Percentiles rank a stretch among this genome's conserved stretches.
phyloP scores from a whole-genome alignment of 805 yeast species.

The Kregervanrija pseudodelftensis region DNA sequence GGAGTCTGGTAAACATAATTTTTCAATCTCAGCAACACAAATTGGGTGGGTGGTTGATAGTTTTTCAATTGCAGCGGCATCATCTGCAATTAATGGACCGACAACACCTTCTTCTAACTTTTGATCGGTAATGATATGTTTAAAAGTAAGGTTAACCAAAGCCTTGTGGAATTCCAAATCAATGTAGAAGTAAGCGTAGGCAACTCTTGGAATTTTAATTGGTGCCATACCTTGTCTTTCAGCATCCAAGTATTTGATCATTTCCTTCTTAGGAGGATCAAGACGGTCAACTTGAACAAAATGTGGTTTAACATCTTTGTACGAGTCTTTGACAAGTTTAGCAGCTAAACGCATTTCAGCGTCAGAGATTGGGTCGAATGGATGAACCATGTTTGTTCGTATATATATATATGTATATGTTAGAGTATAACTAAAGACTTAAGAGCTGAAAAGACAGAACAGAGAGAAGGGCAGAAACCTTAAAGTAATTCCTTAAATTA shows the following conservation, averaged over 20 bases:
- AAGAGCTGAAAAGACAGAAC: not conserved
- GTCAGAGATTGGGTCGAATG: constrained; percentile 38
- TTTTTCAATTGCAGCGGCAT: constrained; percentile 47
- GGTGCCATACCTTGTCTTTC: constrained; percentile 48
- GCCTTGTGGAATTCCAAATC: constrained; percentile 57
- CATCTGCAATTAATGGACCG: constrained; percentile 70
- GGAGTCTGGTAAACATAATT: constrained; percentile 54
- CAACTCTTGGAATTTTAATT: constrained; percentile 61
- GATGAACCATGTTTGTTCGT: constrained; percentile 16
- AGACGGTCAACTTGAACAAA: constrained; percentile 60
- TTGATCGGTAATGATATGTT: constrained; percentile 52
- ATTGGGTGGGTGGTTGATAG: constrained; percentile 45
- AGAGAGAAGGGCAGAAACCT: no score
- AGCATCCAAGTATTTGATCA: constrained; percentile 60
- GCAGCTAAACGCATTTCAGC: constrained; percentile 51
- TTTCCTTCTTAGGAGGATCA: constrained; percentile 75
- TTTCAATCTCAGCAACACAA: constrained; percentile 57
- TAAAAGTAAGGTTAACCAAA: constrained; percentile 55
- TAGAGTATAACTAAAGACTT: not conserved
- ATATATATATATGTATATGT: no score
- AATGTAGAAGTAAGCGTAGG: constrained; percentile 60
- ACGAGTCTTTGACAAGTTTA: constrained; percentile 52
- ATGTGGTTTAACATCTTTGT: constrained; percentile 50
- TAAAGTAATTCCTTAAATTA: no score
- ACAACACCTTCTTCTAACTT: constrained; percentile 52